Conservation (phyloP, 1,139 yeast species). For the Lodderomyces jiufengensis region DNA sequence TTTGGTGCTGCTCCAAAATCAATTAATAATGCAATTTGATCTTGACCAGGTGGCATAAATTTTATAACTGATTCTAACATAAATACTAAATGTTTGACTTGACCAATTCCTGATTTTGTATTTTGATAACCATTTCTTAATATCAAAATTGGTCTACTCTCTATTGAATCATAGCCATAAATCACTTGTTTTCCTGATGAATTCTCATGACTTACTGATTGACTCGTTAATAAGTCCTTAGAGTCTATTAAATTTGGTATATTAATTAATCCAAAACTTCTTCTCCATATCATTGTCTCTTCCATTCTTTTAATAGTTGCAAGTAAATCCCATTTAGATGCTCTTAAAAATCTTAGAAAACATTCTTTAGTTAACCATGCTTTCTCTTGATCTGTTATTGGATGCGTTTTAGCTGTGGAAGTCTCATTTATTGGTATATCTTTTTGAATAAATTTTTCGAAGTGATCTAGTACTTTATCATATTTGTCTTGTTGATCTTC, state of each 20-base stretch:
- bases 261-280: constrained; percentile 81
- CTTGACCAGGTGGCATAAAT: constrained; percentile 95
- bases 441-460: constrained; percentile 18
- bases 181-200: constrained; percentile 86
- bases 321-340: constrained; percentile 79
- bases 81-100: constrained; percentile 88
- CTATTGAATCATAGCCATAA: constrained; percentile 76
- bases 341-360: constrained; percentile 78
- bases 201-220: constrained; percentile 64
- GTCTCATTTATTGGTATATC: constrained; percentile 24
- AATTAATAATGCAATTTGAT: constrained; percentile 79
- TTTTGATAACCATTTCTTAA: constrained; percentile 91
- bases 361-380: constrained; percentile 94
- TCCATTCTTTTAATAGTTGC: constrained; percentile 73
- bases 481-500: constrained; percentile 29
- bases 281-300: constrained; percentile 82
- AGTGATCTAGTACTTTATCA: constrained; percentile 22
- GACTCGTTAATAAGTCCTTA: constrained; percentile 54
- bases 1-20: constrained; percentile 72
- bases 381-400: constrained; percentile 52
- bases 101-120: constrained; percentile 80
- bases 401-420: constrained; percentile 19
- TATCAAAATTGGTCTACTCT: constrained; percentile 84
- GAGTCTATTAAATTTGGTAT: constrained; percentile 39
- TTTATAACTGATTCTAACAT: constrained; percentile 89